Conservation (phyloP, 495 filamentous ascomycete genomes). For the Chaetomium fimeti region DNA sequence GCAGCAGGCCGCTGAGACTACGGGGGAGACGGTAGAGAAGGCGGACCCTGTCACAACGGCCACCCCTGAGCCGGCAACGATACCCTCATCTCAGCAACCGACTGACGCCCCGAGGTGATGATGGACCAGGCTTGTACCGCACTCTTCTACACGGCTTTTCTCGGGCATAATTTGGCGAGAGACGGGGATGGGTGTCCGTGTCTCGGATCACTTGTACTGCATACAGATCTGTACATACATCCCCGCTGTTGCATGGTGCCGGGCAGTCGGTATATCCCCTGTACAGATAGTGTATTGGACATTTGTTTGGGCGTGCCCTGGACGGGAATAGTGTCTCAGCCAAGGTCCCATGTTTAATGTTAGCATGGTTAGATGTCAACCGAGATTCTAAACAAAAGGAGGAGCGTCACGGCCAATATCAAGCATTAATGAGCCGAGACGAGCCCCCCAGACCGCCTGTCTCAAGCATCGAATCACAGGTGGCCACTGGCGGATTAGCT, state of each 20-base stretch:
- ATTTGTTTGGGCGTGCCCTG: not conserved
- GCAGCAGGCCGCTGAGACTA: conserved; percentile 11
- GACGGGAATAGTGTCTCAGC: conserved; percentile 6
- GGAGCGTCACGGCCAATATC: conserved; percentile 9
- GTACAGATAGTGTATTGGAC: conserved; percentile 35
- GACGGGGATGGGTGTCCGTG: not conserved
- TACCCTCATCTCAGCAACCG: conserved; percentile 24
- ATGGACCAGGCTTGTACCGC: not conserved
- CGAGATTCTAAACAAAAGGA: conserved; percentile 9
- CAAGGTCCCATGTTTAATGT: not conserved
- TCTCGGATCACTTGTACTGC: too few relatives aligned
- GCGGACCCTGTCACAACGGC: conserved; percentile 8
- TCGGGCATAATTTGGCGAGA: not conserved
- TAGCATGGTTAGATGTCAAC: not conserved
- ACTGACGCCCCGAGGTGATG: conserved; percentile 29
- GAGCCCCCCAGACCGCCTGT: conserved; percentile 31
- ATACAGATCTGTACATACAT: too few relatives aligned
- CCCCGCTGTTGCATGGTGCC: not conserved
- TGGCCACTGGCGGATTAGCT: conserved; percentile 20
- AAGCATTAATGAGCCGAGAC: conserved; percentile 34
- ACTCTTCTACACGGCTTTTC: not conserved
- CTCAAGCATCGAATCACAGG: conserved; percentile 33
- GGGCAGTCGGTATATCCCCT: conserved; percentile 10
- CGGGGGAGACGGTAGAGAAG: conserved; percentile 13
- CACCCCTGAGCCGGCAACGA: conserved; percentile 20